These are phyloP conservation scores for Carex parvula DNA, from an alignment of 176 grass and related monocot genomes.

Conservation along the genomic window DNA sequence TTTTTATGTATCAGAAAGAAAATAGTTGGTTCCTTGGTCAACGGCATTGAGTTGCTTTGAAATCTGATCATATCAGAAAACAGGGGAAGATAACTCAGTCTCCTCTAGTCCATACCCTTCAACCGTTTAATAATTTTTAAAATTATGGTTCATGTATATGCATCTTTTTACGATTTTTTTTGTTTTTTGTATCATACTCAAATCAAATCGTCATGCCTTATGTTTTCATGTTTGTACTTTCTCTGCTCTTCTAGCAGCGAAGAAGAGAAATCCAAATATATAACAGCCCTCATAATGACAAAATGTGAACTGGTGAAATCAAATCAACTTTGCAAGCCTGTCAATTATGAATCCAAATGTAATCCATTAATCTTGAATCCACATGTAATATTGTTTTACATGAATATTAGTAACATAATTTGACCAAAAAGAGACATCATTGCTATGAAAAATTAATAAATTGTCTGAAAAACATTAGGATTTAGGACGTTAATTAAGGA, in stretches of 20 bases:
- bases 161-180: not conserved
- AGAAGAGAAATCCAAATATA: not conserved
- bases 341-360: not conserved
- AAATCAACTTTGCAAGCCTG: not conserved
- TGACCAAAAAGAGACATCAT: not conserved
- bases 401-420: not conserved
- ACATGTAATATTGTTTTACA: not conserved
- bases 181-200: not conserved
- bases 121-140: not conserved
- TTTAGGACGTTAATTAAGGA: not conserved
- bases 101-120: not conserved
- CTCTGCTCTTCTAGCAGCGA: not conserved
- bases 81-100: not conserved
- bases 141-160: not conserved
- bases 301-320: not conserved
- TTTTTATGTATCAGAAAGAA: not conserved
- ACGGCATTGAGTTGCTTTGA: not conserved
- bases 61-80: not conserved
- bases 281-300: not conserved
- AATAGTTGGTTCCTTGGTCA: not conserved
- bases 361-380: not conserved
- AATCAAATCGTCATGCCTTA: slow-evolving; percentile 2
- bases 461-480: not conserved
- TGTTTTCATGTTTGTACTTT: slow-evolving; percentile 1
- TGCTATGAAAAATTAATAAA: not conserved